A percentile compares a stretch with the other conserved stretches of the same genome.
Evolutionary conservation across 2,329 filamentous ascomycete species (phyloP).

Genomic region (Knufia petricola): DNA sequence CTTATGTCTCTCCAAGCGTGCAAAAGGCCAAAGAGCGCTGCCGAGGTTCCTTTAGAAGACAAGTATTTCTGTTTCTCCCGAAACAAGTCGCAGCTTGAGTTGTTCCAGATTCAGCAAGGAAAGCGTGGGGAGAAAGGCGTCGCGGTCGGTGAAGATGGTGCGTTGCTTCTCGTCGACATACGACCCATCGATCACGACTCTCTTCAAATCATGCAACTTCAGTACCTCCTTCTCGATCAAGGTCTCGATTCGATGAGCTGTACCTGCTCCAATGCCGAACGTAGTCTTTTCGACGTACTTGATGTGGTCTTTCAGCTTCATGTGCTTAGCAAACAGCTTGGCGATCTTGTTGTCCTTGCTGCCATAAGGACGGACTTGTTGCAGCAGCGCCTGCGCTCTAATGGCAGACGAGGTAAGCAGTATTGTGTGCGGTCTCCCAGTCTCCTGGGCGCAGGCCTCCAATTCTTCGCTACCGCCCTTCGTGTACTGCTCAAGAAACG

Average conservation of each 20-base stretch:
- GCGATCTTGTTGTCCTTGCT: constrained; percentile 60
- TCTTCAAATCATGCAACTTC: constrained; percentile 59
- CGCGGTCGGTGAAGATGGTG: constrained; percentile 89
- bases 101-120: constrained; percentile 61
- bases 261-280: constrained; percentile 84
- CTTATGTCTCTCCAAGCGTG: not conserved
- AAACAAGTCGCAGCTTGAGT: constrained; percentile 34
- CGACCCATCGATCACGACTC: constrained; percentile 81
- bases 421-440: constrained; percentile 67
- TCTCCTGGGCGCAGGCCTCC: constrained; percentile 57
- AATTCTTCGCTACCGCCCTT: constrained; percentile 50
- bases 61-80: constrained; percentile 13
- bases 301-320: constrained; percentile 83
- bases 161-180: constrained; percentile 93
- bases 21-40: not conserved
- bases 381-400: constrained; percentile 74
- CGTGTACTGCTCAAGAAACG: constrained; percentile 59
- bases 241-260: constrained; percentile 71
- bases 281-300: constrained; percentile 58
- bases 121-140: constrained; percentile 72
- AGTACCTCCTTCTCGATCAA: constrained; percentile 75
- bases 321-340: constrained; percentile 96
- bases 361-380: constrained; percentile 23
- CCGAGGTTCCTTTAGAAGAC: constrained; percentile 14
- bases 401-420: constrained; percentile 78